Evolutionary conservation across 805 yeast species (phyloP).

Genomic region (Cyberlindnera saturnus): DNA sequence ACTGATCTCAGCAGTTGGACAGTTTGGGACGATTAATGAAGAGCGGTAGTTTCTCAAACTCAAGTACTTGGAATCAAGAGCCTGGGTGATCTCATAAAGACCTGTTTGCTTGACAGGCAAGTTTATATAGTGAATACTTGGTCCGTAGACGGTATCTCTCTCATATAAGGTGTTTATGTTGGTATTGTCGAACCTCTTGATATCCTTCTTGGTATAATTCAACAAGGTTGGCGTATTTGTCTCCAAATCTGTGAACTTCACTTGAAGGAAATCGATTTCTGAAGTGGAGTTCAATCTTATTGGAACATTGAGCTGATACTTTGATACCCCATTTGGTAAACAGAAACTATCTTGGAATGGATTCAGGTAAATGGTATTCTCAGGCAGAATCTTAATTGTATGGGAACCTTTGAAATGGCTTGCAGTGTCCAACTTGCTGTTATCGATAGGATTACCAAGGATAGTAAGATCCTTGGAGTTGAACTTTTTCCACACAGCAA

Average conservation of each 20-base stretch:
- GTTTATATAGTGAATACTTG: conserved; percentile 49
- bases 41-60: conserved; percentile 55
- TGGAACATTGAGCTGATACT: conserved; percentile 47
- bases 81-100: conserved; percentile 61
- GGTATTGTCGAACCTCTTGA: conserved; percentile 32
- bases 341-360: conserved; percentile 69
- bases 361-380: conserved; percentile 78
- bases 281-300: conserved; percentile 75
- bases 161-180: conserved; percentile 19
- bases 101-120: conserved; percentile 70
- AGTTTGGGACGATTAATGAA: conserved; percentile 60
- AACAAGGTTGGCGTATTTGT: conserved; percentile 40
- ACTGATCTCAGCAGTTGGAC: conserved; percentile 66
- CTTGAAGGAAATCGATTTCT: conserved; percentile 59
- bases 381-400: conserved; percentile 84
- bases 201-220: conserved; percentile 52
- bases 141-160: conserved; percentile 20
- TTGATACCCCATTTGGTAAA: conserved; percentile 32
- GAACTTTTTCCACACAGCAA: conserved; percentile 39
- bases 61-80: conserved; percentile 59
- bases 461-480: conserved; percentile 46
- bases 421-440: conserved; percentile 22
- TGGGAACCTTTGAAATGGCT: conserved; percentile 78
- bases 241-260: conserved; percentile 53
- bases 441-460: conserved; percentile 38